Evolutionary conservation across 163 green algal genomes (phyloP).

Genomic region (Chlamydomonas reinhardtii): DNA sequence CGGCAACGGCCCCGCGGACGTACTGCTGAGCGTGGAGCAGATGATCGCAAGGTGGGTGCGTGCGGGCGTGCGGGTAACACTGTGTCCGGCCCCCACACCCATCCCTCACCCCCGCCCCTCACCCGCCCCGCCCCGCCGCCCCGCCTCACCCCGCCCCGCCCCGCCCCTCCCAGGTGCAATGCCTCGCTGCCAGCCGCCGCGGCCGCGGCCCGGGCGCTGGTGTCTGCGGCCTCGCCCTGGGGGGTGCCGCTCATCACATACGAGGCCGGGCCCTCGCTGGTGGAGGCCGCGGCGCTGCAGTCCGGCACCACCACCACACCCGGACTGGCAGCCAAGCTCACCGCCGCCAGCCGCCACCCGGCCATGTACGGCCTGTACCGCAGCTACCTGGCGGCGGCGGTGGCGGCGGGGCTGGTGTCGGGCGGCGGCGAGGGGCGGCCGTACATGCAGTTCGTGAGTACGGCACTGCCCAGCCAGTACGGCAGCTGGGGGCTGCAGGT

Average conservation of each 20-base stretch:
- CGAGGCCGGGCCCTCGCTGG: conserved; percentile 50
- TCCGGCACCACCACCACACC: neutral
- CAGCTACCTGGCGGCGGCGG: neutral
- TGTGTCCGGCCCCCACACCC: no score
- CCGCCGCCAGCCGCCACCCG: neutral
- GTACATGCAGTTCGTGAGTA: conserved; percentile 38
- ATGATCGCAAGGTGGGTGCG: conserved; percentile 32
- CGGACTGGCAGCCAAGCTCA: conserved; percentile 9
- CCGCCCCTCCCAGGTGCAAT: conserved; percentile 8
- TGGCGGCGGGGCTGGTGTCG: neutral
- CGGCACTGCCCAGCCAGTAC: neutral
- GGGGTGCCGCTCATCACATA: conserved; percentile 54
- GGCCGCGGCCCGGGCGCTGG: conserved; percentile 1
- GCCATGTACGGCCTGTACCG: conserved; percentile 42
- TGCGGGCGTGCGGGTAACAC: no score
- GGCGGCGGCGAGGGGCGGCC: conserved; percentile 9
- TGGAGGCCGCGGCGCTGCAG: conserved; percentile 49
- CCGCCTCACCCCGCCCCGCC: no score
- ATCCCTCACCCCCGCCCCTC: no score
- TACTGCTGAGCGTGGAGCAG: conserved; percentile 26
- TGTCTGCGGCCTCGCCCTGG: neutral
- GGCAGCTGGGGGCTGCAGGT: conserved; percentile 48
- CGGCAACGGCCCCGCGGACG: conserved; percentile 25
- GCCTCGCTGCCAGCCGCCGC: neutral
- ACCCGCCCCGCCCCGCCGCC: no score